Percentiles rank a stretch among this genome's conserved stretches.
Conservation (phyloP, 108 stramenopile genomes). For the Cyclotella sp. region DNA sequence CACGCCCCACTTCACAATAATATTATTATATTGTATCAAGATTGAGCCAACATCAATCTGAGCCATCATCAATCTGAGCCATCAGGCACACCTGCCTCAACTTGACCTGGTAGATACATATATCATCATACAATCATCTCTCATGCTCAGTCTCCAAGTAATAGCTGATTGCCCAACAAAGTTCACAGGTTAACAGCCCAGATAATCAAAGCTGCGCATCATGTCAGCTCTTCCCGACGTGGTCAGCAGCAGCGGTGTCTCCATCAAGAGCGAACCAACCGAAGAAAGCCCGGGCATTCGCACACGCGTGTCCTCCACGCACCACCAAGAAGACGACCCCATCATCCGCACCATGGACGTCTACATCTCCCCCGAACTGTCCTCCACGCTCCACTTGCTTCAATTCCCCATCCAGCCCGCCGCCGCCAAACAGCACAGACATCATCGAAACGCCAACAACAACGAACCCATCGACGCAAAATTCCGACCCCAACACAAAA, state of each 20-base stretch:
- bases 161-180: not conserved
- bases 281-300: not conserved
- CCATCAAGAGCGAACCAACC: slow-evolving; percentile 29
- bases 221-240: slow-evolving; percentile 20
- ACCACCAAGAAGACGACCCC: slow-evolving; percentile 53
- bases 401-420: slow-evolving; percentile 82
- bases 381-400: slow-evolving; percentile 64
- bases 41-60: no score
- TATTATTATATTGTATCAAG: no score
- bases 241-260: slow-evolving; percentile 14
- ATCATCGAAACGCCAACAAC: slow-evolving; percentile 8
- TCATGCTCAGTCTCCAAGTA: no score
- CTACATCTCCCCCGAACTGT: slow-evolving; percentile 75
- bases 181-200: no score
- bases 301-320: not conserved
- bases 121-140: no score
- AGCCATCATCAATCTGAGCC: no score
- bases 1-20: no score
- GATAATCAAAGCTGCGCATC: no score
- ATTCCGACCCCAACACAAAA: slow-evolving; percentile 68
- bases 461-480: slow-evolving; percentile 62
- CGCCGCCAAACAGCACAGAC: not conserved
- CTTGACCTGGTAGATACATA: no score
- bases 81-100: no score
- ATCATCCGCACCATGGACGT: slow-evolving; percentile 86